Conservation (phyloP, 2,329 filamentous ascomycete genomes). For the Colletotrichum sublineola region DNA sequence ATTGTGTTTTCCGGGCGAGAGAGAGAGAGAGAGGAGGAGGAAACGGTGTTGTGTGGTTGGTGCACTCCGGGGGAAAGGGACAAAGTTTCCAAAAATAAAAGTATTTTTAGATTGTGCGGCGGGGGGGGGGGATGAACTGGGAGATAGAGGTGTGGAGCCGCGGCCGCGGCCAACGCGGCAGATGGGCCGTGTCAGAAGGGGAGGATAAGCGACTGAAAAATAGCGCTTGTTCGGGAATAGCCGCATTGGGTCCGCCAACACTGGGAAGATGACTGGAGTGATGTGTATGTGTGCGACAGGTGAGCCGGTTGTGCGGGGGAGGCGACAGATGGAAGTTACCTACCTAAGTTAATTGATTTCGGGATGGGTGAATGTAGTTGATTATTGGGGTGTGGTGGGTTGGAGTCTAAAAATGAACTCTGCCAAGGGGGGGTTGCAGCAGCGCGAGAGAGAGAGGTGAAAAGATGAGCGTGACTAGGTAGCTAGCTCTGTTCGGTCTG, state of each 20-base stretch:
- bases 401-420: conserved; percentile 39
- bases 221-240: conserved; percentile 11
- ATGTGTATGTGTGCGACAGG: not conserved
- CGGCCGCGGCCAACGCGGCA: conserved; percentile 22
- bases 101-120: conserved; percentile 28
- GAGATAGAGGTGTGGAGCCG: conserved; percentile 7
- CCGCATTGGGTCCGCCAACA: not conserved
- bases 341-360: not conserved
- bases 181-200: conserved; percentile 1
- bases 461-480: not conserved
- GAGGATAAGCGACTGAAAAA: not conserved
- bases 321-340: too few species aligned
- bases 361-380: not conserved
- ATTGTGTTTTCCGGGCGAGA: not conserved
- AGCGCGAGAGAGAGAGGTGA: not conserved
- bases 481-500: not conserved
- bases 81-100: conserved; percentile 30
- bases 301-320: not conserved
- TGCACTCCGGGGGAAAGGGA: not conserved
- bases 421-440: not conserved
- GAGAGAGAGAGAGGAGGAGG: not conserved
- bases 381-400: not conserved
- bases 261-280: not conserved
- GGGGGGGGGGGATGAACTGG: conserved; percentile 23
- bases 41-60: conserved; percentile 13